phyloP scores from a whole-genome alignment of 305 asterid genomes.

The Fraxinus angustifolia region DNA sequence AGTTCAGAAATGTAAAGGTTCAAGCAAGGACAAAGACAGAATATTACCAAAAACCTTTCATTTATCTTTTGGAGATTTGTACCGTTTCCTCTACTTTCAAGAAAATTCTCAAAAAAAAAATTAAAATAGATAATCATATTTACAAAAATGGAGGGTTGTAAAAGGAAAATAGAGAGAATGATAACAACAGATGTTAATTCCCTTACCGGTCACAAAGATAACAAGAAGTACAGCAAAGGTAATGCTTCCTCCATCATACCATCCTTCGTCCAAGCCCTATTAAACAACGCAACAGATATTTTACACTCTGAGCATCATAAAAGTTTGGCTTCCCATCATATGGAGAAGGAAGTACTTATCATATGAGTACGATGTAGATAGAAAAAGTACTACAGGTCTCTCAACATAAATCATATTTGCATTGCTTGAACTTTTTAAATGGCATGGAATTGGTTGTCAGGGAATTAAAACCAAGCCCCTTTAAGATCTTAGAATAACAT shows the following conservation, averaged over 20 bases:
- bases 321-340: not conserved
- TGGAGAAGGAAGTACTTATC: slow-evolving; percentile 6
- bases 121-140: not conserved
- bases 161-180: slow-evolving; percentile 2
- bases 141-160: not conserved
- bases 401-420: slow-evolving; percentile 12
- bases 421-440: not conserved
- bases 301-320: not conserved
- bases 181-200: slow-evolving; percentile 12
- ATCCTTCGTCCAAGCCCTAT: slow-evolving; percentile 80
- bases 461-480: not conserved
- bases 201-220: slow-evolving; percentile 76
- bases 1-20: not conserved
- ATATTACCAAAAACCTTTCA: slow-evolving; percentile 4
- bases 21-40: not conserved
- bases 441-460: not conserved
- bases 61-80: not conserved
- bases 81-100: not conserved
- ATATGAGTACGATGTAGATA: slow-evolving; percentile 5
- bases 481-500: not conserved
- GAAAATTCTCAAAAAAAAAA: not conserved
- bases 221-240: slow-evolving; percentile 91
- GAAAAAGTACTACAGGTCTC: not conserved
- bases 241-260: slow-evolving; percentile 99
- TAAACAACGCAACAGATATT: slow-evolving; percentile 10